Percentiles rank a stretch among this genome's conserved stretches.
phyloP scores from a whole-genome alignment of 352 stramenopile genomes.

The Globisporangium recalcitrans region DNA sequence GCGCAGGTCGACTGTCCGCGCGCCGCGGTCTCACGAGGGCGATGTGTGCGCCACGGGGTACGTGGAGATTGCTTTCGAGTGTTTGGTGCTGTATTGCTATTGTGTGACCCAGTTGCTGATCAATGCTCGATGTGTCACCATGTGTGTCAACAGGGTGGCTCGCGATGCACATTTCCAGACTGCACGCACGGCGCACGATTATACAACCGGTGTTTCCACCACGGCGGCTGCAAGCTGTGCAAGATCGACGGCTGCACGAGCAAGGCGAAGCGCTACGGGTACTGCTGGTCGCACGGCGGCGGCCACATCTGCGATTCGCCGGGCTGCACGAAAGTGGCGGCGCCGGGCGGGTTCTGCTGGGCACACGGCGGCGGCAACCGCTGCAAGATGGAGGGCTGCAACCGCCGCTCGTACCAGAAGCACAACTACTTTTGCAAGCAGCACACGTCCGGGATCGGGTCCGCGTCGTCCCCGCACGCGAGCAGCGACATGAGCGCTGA shows the following conservation, averaged over 20 bases:
- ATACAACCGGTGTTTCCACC: conserved; percentile 66
- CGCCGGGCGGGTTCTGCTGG: conserved; percentile 63
- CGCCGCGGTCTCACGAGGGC: conserved; percentile 44
- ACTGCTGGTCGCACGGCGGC: conserved; percentile 67
- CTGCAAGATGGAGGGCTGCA: conserved; percentile 65
- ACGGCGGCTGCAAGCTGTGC: conserved; percentile 60
- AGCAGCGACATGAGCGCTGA: conserved; percentile 2
- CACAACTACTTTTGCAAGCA: conserved; percentile 70
- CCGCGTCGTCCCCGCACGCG: neutral
- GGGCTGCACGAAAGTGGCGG: conserved; percentile 58
- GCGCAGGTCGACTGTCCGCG: conserved; percentile 44
- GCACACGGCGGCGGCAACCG: conserved; percentile 64
- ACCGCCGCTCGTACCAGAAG: conserved; percentile 63
- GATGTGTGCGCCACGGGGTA: conserved; percentile 48
- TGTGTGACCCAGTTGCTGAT: too few relatives aligned
- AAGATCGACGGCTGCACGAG: conserved; percentile 57
- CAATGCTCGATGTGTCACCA: neutral
- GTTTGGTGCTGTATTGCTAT: too few relatives aligned
- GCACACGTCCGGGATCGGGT: conserved; percentile 23
- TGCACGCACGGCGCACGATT: conserved; percentile 52
- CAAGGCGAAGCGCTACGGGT: conserved; percentile 66
- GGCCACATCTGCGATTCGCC: conserved; percentile 51
- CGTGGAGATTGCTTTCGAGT: neutral
- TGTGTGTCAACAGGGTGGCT: conserved; percentile 28
- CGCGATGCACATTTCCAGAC: conserved; percentile 49